Conservation (phyloP, 176 grass and related monocot genomes). For the Microstegium vimineum region DNA sequence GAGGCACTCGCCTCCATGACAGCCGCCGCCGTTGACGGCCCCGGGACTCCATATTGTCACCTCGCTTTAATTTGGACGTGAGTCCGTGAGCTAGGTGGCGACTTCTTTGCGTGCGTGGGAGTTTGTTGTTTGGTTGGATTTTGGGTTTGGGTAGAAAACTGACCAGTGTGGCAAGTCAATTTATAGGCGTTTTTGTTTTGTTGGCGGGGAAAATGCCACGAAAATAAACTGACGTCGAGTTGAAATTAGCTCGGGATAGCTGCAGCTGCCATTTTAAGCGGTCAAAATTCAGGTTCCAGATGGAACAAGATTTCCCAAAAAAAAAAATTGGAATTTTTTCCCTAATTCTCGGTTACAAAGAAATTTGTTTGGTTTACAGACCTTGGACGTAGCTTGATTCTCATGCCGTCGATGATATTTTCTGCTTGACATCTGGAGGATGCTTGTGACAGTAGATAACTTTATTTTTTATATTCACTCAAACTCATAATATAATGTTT, state of each 20-base stretch:
- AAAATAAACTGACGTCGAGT: background rate
- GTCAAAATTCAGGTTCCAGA: background rate
- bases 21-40: background rate
- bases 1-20: conserved; percentile 61
- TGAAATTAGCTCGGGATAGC: background rate
- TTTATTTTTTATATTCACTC: too few species aligned
- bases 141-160: background rate
- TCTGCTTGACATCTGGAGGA: too few species aligned
- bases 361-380: background rate
- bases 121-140: conserved; percentile 5
- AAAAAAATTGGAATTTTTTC: background rate
- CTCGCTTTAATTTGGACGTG: background rate
- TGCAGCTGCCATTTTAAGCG: background rate
- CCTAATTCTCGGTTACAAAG: background rate
- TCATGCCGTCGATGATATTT: too few species aligned
- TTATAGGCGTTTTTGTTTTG: conserved; percentile 9
- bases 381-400: too few species aligned
- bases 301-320: background rate
- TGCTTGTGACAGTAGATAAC: too few species aligned
- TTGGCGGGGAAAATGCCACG: background rate
- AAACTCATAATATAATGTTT: too few species aligned
- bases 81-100: background rate
- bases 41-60: conserved; percentile 21
- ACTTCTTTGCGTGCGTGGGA: conserved; percentile 1
- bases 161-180: background rate